Base-by-base conservation (phyloP, 2,329 filamentous ascomycete species). In the Uncinocarpus reesii region DNA sequence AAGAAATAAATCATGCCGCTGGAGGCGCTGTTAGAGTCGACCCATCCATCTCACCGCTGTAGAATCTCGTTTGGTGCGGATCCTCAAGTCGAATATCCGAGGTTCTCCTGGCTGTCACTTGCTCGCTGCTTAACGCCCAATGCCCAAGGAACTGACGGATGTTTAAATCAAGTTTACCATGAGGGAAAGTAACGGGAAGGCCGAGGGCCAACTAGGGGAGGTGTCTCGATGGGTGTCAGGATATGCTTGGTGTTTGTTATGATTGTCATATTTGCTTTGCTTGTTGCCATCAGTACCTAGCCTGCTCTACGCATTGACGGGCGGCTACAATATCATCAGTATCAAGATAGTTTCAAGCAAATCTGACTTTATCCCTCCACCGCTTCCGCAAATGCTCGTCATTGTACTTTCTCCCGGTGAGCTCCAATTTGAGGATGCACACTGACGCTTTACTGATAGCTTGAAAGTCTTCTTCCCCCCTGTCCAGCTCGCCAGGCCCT, bases 1-100 rank as follows among this genome's bases (percentile, higher is more conserved):
- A 32, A 49, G 37, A 50, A 47, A 47, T 49, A 49, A 49, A 46
- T 31, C 15, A 46, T 46, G 21, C 11, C 18, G 11, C 37, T 24
- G 28, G 29, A 41, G 16, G 20, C 21, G 34, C 38, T 15, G 32
- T 31, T 20, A 24, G 23, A 21, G 34, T 3, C 11, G 20, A 28
- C 7, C 11, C 26, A 40, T 34, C 24, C 18, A 24, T 24, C 42
- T 16, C 18, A 31, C 42, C 42, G 48, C 34, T 50, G 32, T 38
- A 18, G 20, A 40, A 37, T 38, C 35, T 34, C 42, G 8, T 46
- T 46, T 34, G 48, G 41, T 29, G 34, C 48, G 28, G 41, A 45
- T 50, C 23, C 31, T 24, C 15, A 45, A 23, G 34, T 47, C 34
- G 45, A 41, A 32, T 26, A 34, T 41, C 36, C 45, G 45, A 32